Evolutionary conservation across 106 monocot species (phyloP).

Genomic region (Phalaenopsis aphrodite): DNA sequence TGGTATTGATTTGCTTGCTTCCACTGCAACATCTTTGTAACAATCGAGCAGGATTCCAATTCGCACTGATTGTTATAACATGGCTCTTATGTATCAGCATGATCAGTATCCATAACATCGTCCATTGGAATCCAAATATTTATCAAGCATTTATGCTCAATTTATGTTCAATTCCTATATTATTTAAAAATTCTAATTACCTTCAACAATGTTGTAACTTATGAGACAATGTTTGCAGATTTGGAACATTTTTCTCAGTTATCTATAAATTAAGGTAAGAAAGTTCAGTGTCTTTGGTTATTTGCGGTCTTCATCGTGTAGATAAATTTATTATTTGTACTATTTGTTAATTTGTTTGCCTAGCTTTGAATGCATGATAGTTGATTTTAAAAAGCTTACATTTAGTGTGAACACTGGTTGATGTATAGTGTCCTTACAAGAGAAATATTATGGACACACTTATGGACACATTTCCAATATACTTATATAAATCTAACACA

Average conservation of each 20-base stretch:
- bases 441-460: too few relatives aligned
- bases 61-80: slow-evolving; percentile 77
- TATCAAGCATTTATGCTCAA: slow-evolving; percentile 85
- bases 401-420: too few relatives aligned
- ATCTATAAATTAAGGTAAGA: slow-evolving; percentile 69
- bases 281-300: background rate
- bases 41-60: slow-evolving; percentile 79
- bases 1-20: slow-evolving; percentile 70
- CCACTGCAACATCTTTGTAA: slow-evolving; percentile 92
- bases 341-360: background rate
- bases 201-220: slow-evolving; percentile 34
- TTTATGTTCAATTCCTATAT: background rate
- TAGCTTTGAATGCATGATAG: too few relatives aligned
- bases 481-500: too few relatives aligned
- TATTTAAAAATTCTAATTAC: background rate
- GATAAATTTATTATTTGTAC: background rate
- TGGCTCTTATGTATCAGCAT: slow-evolving; percentile 91
- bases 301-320: background rate
- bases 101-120: slow-evolving; percentile 84
- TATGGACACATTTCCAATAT: too few relatives aligned
- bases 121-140: slow-evolving; percentile 76
- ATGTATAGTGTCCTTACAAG: too few relatives aligned
- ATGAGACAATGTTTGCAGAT: slow-evolving; percentile 99
- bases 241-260: slow-evolving; percentile 87
- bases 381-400: too few relatives aligned